Evolutionary conservation across 1,284 basidiomycete species (phyloP).

Genomic region (Kwoniella shivajii): DNA sequence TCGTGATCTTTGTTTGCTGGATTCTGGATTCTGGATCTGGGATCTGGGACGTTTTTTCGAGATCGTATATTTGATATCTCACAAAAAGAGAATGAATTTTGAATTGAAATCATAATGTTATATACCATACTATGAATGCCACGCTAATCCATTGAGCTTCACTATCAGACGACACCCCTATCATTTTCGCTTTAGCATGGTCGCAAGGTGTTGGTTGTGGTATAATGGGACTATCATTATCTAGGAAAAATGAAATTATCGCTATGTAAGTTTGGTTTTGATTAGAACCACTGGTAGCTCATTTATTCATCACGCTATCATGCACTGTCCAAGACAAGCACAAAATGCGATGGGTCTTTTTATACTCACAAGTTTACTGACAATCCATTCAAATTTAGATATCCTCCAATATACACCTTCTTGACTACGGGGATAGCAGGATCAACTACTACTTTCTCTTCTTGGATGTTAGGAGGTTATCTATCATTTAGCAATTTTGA

Average conservation of each 20-base stretch:
- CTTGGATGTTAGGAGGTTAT: conserved; percentile 90
- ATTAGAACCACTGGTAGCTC: background rate
- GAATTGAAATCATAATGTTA: too few relatives aligned
- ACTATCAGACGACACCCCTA: conserved; percentile 63
- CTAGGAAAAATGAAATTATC: conserved; percentile 69
- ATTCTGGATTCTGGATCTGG: too few relatives aligned
- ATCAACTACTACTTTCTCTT: conserved; percentile 92
- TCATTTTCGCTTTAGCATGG: conserved; percentile 83
- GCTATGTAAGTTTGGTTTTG: conserved; percentile 66
- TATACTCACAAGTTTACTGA: too few relatives aligned
- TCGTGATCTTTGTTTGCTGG: too few relatives aligned
- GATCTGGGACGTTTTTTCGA: too few relatives aligned
- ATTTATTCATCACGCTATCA: background rate
- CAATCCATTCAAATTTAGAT: conserved; percentile 61
- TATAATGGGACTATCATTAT: conserved; percentile 80
- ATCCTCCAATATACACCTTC: conserved; percentile 83
- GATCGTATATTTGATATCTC: too few relatives aligned
- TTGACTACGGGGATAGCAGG: conserved; percentile 95
- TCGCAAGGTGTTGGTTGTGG: conserved; percentile 86
- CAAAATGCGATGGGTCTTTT: too few relatives aligned
- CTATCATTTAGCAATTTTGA: conserved; percentile 77
- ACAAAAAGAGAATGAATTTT: too few relatives aligned
- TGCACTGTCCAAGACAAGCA: too few relatives aligned
- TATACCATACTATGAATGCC: too few relatives aligned
- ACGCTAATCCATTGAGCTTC: too few relatives aligned